Percentiles rank a stretch among this genome's conserved stretches.
phyloP scores from a whole-genome alignment of 140 eudicot genomes.

The Flaveria floridana region DNA sequence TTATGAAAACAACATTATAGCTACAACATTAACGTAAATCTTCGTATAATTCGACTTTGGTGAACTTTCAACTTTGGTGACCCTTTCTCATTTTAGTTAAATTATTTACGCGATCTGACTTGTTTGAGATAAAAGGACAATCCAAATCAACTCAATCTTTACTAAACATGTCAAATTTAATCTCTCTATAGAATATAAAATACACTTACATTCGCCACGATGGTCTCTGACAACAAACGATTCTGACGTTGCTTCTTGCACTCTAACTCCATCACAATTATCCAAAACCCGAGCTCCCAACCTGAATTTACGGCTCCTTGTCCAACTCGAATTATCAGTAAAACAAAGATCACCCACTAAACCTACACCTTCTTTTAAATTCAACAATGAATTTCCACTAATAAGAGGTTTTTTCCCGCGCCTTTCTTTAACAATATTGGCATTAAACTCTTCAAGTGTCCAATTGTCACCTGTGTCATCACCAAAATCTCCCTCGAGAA shows the following conservation, averaged over 20 bases:
- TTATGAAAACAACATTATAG: background rate
- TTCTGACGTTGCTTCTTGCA: constrained; percentile 59
- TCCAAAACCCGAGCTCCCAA: constrained; percentile 56
- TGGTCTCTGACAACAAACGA: constrained; percentile 51
- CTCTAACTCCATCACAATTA: constrained; percentile 30
- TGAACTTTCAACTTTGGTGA: background rate
- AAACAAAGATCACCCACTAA: constrained; percentile 39
- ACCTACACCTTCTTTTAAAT: constrained; percentile 51
- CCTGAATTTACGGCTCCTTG: constrained; percentile 41
- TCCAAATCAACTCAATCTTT: background rate
- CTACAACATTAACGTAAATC: background rate
- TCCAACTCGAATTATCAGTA: constrained; percentile 48
- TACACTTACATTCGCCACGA: constrained; percentile 51
- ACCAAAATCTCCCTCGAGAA: constrained; percentile 46
- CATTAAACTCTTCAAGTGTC: constrained; percentile 46
- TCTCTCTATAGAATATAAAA: background rate
- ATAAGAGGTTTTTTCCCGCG: constrained; percentile 53
- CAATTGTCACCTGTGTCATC: constrained; percentile 33
- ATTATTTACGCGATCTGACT: background rate
- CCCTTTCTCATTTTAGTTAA: background rate
- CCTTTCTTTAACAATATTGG: constrained; percentile 43
- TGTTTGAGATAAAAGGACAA: background rate
- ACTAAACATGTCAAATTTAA: background rate
- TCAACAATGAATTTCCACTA: constrained; percentile 29
- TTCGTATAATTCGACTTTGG: background rate